Evolutionary conservation across 192 early-diverging fungal genomes (phyloP), one percentile per base, ranked within the genome.

Genomic region (Entomortierella parvispora): DNA sequence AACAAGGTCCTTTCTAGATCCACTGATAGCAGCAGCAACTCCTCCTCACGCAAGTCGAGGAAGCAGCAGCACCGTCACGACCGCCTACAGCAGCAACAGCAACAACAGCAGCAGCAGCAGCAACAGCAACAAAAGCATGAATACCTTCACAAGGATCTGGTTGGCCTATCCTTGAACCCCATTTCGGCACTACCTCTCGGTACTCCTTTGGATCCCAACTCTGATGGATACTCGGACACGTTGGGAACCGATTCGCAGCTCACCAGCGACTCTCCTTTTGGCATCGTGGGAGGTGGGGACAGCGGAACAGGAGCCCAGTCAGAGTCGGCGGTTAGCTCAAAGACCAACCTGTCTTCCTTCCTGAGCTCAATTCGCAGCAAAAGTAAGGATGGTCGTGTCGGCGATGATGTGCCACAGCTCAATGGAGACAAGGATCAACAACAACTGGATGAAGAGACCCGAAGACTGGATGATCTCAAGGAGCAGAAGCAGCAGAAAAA

Each of bases 401-500:
- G 25, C 12, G 37, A 44, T 4, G 25, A 48, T 22, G 2, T 20
- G 2, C 40, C 31, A 28, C 1, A 23, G 15, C 34, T 46, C 29
- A 37, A 11, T n/a, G 32, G 56, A 18, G 26, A 46, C 32, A n/a
- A 0, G 4, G 20, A 17, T 22, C 32, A 63, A 20, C 32, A 33
- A 50, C 32, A 33, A 49, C 15, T 40, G 7, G 37, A 40, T 31
- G 25, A 52, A 20, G 48, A 29, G 11, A 33, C 42, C 20, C 46
- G 23, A 8, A 4, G 26, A 0, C 3, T 69, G 48, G 42, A 44
- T 17, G 70, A 72, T 34, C 63, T 72, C 8, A 54, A 40, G 26
- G 70, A 72, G 31, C 70, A 72, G 18, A 72, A 65, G 34, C 62
- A 59, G 11, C 62, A 72, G 22, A 64, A 65, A 33, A 72, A 72